phyloP scores from a whole-genome alignment of 2,329 filamentous ascomycete genomes.

The Xylariaceae sp. region DNA sequence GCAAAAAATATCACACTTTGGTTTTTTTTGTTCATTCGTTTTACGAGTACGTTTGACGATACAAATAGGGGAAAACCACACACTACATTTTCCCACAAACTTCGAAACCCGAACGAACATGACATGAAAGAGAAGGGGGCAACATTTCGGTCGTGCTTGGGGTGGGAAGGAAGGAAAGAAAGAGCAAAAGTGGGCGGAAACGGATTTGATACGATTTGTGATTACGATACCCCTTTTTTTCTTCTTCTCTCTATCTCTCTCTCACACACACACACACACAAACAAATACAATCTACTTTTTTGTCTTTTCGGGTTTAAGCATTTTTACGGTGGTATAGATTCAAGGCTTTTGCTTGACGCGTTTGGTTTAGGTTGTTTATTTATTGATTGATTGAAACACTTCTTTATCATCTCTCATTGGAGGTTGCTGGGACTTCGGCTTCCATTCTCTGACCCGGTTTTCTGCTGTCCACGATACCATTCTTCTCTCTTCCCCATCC shows the following conservation, averaged over 20 bases:
- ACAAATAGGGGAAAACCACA: neutral
- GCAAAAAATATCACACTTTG: neutral
- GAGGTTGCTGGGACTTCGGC: neutral
- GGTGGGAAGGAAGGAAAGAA: constrained; percentile 8
- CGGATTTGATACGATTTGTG: constrained; percentile 23
- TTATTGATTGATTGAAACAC: neutral
- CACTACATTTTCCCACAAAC: constrained; percentile 1
- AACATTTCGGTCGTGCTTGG: neutral
- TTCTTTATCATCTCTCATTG: too few relatives aligned
- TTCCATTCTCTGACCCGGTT: neutral
- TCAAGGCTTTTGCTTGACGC: constrained; percentile 2
- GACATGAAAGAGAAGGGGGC: constrained; percentile 2
- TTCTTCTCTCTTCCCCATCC: neutral
- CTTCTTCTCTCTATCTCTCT: neutral
- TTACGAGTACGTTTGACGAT: constrained; percentile 21
- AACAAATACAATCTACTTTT: constrained; percentile 14
- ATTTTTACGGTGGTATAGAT: constrained; percentile 17
- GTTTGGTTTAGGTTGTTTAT: neutral
- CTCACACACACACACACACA: constrained; percentile 14
- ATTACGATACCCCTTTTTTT: constrained; percentile 23
- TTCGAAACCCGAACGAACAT: constrained; percentile 7
- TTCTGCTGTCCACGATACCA: neutral
- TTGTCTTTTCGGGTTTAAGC: neutral
- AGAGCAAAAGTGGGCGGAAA: neutral
- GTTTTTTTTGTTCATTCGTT: constrained; percentile 3